These are phyloP conservation scores for Cladosporium halotolerans DNA, from an alignment of 2,329 filamentous ascomycete genomes.

Conservation along the genomic window DNA sequence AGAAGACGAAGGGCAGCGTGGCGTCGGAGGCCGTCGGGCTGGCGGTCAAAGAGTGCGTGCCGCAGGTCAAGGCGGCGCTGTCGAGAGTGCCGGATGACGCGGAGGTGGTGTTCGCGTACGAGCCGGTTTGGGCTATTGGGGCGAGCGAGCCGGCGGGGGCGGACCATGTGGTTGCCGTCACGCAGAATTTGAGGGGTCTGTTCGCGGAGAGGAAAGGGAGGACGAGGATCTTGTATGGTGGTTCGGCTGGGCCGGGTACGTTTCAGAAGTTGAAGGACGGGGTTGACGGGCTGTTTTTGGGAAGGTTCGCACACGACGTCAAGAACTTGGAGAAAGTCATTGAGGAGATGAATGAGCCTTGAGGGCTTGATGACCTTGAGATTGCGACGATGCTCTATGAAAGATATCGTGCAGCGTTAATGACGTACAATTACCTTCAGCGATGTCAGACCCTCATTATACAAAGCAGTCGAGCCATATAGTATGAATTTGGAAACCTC, in stretches of 20 bases:
- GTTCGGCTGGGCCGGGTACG: conserved; percentile 73
- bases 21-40: conserved; percentile 46
- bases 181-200: conserved; percentile 56
- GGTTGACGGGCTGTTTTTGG: conserved; percentile 75
- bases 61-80: conserved; percentile 61
- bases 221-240: conserved; percentile 72
- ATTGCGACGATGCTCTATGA: no score
- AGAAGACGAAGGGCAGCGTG: conserved; percentile 47
- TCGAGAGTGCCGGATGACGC: conserved; percentile 53
- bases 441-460: no score
- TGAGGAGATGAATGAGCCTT: conserved; percentile 49
- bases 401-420: no score
- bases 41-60: conserved; percentile 60
- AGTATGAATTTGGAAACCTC: no score
- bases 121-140: conserved; percentile 86
- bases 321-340: conserved; percentile 66
- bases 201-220: conserved; percentile 47
- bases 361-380: not conserved
- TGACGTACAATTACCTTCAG: no score
- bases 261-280: conserved; percentile 61
- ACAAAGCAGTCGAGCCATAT: no score
- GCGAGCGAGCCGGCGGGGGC: conserved; percentile 63
- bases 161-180: conserved; percentile 66
- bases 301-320: conserved; percentile 73
- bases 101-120: conserved; percentile 74